Percentiles rank a stretch among this genome's conserved stretches.
Evolutionary conservation across 805 yeast genomes (phyloP).

Genomic region (Suhomyces sp.): DNA sequence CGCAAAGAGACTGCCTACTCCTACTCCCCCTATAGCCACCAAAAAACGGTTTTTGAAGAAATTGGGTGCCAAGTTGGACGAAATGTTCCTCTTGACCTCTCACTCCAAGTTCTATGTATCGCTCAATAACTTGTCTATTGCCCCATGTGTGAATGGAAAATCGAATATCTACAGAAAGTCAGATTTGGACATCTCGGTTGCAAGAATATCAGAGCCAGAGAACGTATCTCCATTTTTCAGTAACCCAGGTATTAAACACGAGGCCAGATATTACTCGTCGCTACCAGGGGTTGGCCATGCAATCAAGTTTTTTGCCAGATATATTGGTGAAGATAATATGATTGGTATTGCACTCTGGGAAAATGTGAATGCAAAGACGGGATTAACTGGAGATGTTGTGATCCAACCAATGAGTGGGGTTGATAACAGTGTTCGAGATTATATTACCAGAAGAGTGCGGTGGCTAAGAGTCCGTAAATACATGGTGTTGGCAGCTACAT

Average conservation of each 20-base stretch:
- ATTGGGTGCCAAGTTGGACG: constrained; percentile 71
- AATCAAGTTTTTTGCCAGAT: constrained; percentile 68
- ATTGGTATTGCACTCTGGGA: constrained; percentile 86
- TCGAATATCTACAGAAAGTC: constrained; percentile 74
- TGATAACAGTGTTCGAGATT: constrained; percentile 49
- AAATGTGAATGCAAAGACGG: constrained; percentile 62
- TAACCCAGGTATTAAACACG: constrained; percentile 27
- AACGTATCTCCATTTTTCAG: constrained; percentile 29
- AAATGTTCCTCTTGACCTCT: constrained; percentile 78
- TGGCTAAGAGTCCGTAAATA: constrained; percentile 87
- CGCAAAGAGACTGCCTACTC: not conserved
- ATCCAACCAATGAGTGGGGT: constrained; percentile 63
- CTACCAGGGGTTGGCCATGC: constrained; percentile 46
- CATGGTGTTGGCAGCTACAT: constrained; percentile 83
- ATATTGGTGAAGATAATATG: constrained; percentile 92
- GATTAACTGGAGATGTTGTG: constrained; percentile 74
- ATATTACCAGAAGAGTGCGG: constrained; percentile 66
- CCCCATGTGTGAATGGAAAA: constrained; percentile 92
- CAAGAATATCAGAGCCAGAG: constrained; percentile 26
- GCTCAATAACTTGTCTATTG: constrained; percentile 68
- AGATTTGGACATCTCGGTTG: constrained; percentile 59
- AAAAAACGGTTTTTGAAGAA: constrained; percentile 20
- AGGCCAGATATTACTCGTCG: constrained; percentile 26
- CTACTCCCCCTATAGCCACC: not conserved
- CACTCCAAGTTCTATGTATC: constrained; percentile 84